Conservation (phyloP, 805 yeast genomes). For the Candida boidinii region DNA sequence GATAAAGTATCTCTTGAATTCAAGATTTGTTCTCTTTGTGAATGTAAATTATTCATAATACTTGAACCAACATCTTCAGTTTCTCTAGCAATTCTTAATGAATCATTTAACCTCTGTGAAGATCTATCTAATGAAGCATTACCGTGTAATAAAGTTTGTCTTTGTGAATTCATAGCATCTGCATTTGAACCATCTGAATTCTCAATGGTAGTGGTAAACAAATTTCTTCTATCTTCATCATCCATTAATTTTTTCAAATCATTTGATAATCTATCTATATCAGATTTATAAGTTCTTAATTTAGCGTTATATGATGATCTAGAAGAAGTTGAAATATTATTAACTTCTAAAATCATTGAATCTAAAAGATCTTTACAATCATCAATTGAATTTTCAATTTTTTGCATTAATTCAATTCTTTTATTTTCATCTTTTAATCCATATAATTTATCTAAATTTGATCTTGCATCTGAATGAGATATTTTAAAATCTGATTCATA, state of each 20-base stretch:
- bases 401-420: constrained; percentile 46
- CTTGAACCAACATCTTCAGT: constrained; percentile 89
- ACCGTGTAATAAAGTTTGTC: constrained; percentile 71
- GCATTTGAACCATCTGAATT: constrained; percentile 22
- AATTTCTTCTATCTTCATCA: constrained; percentile 58
- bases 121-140: constrained; percentile 77
- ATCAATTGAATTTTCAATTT: constrained; percentile 62
- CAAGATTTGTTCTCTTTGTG: constrained; percentile 87
- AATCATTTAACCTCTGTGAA: constrained; percentile 74
- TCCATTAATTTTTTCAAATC: constrained; percentile 51
- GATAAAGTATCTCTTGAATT: constrained; percentile 79
- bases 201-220: constrained; percentile 53
- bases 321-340: constrained; percentile 66
- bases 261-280: constrained; percentile 48
- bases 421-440: constrained; percentile 36
- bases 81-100: constrained; percentile 85
- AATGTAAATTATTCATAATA: constrained; percentile 77
- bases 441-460: constrained; percentile 49
- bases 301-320: constrained; percentile 69
- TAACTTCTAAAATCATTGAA: constrained; percentile 82
- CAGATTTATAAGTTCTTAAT: constrained; percentile 60
- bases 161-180: constrained; percentile 43
- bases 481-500: constrained; percentile 69
- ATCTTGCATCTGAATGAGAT: constrained; percentile 60
- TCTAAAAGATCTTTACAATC: constrained; percentile 76